These are phyloP conservation scores for Thymus quinquecostatus DNA, from an alignment of 257 asterid genomes.

Conservation along the genomic window DNA sequence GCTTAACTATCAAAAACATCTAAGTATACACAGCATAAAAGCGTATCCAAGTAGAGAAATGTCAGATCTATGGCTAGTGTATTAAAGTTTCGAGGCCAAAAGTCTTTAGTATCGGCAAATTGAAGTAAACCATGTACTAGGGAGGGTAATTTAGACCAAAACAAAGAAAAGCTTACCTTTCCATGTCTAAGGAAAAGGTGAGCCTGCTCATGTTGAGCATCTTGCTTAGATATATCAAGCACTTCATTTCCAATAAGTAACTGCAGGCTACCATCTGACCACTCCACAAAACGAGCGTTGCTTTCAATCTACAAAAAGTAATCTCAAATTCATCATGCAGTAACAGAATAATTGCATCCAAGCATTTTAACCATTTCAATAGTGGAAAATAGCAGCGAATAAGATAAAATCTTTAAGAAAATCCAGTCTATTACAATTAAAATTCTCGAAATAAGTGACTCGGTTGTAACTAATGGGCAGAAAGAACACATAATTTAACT, in stretches of 20 bases:
- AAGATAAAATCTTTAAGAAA: background rate
- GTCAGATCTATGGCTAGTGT: constrained; percentile 21
- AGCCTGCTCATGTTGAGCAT: constrained; percentile 91
- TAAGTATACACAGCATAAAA: background rate
- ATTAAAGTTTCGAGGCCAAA: background rate
- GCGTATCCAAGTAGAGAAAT: constrained; percentile 7
- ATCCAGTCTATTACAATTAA: background rate
- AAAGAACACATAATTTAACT: constrained; percentile 13
- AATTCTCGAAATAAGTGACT: too few species aligned
- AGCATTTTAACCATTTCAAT: background rate
- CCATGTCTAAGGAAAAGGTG: constrained; percentile 96
- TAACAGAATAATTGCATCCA: background rate
- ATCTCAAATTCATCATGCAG: constrained; percentile 4
- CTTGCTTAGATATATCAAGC: constrained; percentile 94
- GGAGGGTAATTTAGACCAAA: background rate
- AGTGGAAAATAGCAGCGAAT: constrained; percentile 9
- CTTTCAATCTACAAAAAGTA: constrained; percentile 71
- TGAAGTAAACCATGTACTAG: too few species aligned
- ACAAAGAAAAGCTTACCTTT: constrained; percentile 51
- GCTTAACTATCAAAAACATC: constrained; percentile 17
- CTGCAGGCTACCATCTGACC: constrained; percentile 99
- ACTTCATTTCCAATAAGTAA: constrained; percentile 96
- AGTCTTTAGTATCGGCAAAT: background rate
- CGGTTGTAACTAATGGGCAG: too few species aligned
- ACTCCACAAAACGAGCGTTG: constrained; percentile 97